Conservation (phyloP, 2,329 filamentous ascomycete genomes). For the Fusarium domesticum region DNA sequence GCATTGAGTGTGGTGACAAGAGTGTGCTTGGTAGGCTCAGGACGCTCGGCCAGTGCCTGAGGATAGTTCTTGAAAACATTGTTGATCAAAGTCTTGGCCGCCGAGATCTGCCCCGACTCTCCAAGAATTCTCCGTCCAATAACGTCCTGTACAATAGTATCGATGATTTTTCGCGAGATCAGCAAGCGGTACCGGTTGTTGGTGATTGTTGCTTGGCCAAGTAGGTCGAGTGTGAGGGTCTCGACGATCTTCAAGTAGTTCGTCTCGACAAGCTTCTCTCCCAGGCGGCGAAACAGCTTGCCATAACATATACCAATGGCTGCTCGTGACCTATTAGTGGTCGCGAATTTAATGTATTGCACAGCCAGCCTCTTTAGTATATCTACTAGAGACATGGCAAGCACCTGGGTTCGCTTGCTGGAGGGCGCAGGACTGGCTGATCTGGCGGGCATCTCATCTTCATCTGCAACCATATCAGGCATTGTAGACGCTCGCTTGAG, state of each 20-base stretch:
- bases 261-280: constrained; percentile 76
- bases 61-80: constrained; percentile 92
- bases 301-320: constrained; percentile 86
- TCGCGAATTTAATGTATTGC: constrained; percentile 76
- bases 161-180: constrained; percentile 78
- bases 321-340: constrained; percentile 75
- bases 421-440: constrained; percentile 70
- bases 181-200: constrained; percentile 87
- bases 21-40: constrained; percentile 84
- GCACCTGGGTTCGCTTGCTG: constrained; percentile 66
- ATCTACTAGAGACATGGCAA: constrained; percentile 73
- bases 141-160: constrained; percentile 78
- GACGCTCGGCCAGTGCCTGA: constrained; percentile 78
- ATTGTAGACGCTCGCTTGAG: constrained; percentile 59
- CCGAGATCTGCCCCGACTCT: constrained; percentile 82
- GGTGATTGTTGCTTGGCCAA: constrained; percentile 70
- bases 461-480: constrained; percentile 62
- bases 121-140: constrained; percentile 79
- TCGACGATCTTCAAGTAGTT: constrained; percentile 80
- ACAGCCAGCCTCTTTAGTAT: constrained; percentile 74
- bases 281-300: constrained; percentile 72
- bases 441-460: constrained; percentile 66
- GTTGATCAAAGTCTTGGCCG: constrained; percentile 78
- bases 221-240: constrained; percentile 74
- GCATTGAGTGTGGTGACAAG: constrained; percentile 77